These are phyloP conservation scores for Colletotrichum nymphaeae DNA, from an alignment of 2,329 filamentous ascomycete species.

Conservation along the genomic window DNA sequence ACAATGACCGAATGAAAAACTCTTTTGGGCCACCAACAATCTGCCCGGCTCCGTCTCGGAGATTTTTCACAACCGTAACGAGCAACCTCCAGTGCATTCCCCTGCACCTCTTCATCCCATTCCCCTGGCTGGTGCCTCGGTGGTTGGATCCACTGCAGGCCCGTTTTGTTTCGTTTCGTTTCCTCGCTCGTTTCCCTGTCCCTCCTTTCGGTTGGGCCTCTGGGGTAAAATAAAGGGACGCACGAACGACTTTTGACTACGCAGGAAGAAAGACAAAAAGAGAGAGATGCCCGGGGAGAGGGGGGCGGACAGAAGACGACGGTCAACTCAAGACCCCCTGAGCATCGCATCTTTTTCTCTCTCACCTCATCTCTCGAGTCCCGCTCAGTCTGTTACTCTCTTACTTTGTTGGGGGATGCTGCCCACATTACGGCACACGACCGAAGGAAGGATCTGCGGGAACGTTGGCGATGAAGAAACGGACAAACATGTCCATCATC, in stretches of 20 bases:
- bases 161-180: constrained; percentile 34
- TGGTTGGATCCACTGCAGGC: constrained; percentile 18
- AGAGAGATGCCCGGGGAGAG: neutral
- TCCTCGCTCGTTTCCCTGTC: constrained; percentile 14
- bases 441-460: constrained; percentile 18
- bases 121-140: constrained; percentile 14
- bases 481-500: constrained; percentile 9
- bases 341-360: constrained; percentile 16
- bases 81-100: neutral
- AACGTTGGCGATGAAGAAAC: neutral
- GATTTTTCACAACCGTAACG: constrained; percentile 31
- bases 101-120: constrained; percentile 29
- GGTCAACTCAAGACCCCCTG: neutral
- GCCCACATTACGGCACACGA: constrained; percentile 17
- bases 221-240: constrained; percentile 19
- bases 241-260: constrained; percentile 2
- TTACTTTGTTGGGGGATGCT: constrained; percentile 20
- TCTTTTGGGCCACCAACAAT: constrained; percentile 23
- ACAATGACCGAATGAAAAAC: constrained; percentile 24
- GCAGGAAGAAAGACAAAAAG: neutral
- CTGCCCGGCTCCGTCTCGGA: constrained; percentile 30
- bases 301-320: neutral
- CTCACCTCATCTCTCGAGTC: constrained; percentile 26
- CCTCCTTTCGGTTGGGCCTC: constrained; percentile 25
- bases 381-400: constrained; percentile 22